phyloP scores from a whole-genome alignment of 148 eudicot species.

The Limonium bicolor region DNA sequence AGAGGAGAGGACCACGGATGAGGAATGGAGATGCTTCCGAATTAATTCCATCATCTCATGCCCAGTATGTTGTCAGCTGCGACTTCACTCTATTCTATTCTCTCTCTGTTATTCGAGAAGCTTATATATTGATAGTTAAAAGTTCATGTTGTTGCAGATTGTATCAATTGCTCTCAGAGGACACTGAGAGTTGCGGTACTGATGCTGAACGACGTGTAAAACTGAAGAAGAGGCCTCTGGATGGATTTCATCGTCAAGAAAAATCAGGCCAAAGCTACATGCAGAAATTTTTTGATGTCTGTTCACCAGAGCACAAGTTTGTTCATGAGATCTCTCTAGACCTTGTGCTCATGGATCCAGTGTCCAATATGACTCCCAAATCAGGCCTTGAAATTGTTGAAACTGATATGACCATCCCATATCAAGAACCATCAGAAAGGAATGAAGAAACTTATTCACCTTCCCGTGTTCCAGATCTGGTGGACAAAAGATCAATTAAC shows the following conservation, averaged over 20 bases:
- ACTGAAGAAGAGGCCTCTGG: slow-evolving; percentile 63
- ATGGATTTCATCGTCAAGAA: slow-evolving; percentile 50
- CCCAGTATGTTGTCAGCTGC: slow-evolving; percentile 45
- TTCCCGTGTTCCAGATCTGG: slow-evolving; percentile 18
- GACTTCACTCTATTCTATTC: neutral
- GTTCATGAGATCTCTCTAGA: slow-evolving; percentile 35
- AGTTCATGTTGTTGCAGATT: slow-evolving; percentile 40
- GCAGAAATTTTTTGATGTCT: slow-evolving; percentile 52
- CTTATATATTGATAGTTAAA: slow-evolving; percentile 4
- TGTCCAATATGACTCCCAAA: slow-evolving; percentile 16
- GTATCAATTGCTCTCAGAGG: slow-evolving; percentile 85
- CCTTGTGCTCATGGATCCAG: slow-evolving; percentile 18
- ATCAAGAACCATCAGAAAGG: slow-evolving; percentile 18
- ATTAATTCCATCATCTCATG: slow-evolving; percentile 50
- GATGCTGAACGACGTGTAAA: slow-evolving; percentile 71
- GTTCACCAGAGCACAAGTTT: slow-evolving; percentile 43
- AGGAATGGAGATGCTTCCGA: slow-evolving; percentile 73
- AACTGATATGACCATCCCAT: slow-evolving; percentile 30
- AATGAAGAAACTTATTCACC: slow-evolving; percentile 27
- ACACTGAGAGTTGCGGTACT: slow-evolving; percentile 50
- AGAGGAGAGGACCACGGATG: slow-evolving; percentile 84
- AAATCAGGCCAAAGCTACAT: slow-evolving; percentile 61
- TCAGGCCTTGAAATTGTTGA: slow-evolving; percentile 39
- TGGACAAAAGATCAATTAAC: slow-evolving; percentile 15
- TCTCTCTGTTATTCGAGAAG: neutral